Conservation (phyloP, 352 stramenopile species). For the Globisporangium sylvaticum region DNA sequence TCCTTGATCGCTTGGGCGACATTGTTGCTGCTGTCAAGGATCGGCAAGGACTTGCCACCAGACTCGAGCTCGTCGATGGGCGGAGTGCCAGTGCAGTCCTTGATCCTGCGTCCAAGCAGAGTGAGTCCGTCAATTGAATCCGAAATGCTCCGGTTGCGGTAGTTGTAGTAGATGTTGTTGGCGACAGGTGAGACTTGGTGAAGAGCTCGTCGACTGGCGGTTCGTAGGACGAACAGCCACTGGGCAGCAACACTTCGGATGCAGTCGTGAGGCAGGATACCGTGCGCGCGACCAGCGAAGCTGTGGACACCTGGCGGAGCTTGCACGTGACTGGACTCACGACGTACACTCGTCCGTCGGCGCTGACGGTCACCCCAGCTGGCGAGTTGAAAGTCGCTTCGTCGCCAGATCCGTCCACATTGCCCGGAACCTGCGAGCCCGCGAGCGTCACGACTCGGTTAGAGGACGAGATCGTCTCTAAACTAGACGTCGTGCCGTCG, state of each 20-base stretch:
- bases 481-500: slow-evolving; percentile 37
- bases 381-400: slow-evolving; percentile 91
- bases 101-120: slow-evolving; percentile 66
- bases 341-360: slow-evolving; percentile 87
- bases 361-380: slow-evolving; percentile 77
- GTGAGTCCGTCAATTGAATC: slow-evolving; percentile 43
- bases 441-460: slow-evolving; percentile 90
- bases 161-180: slow-evolving; percentile 95
- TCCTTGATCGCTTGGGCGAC: slow-evolving; percentile 54
- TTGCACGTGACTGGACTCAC: slow-evolving; percentile 89
- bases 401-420: slow-evolving; percentile 81
- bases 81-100: slow-evolving; percentile 90
- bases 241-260: slow-evolving; percentile 85
- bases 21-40: slow-evolving; percentile 18
- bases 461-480: slow-evolving; percentile 63
- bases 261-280: slow-evolving; percentile 80
- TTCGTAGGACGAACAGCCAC: slow-evolving; percentile 94
- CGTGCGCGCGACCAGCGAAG: slow-evolving; percentile 54
- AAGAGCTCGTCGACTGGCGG: slow-evolving; percentile 87
- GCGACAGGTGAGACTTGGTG: slow-evolving; percentile 54
- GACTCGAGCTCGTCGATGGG: slow-evolving; percentile 83
- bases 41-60: slow-evolving; percentile 40
- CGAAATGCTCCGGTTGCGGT: slow-evolving; percentile 33
- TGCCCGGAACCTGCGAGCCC: slow-evolving; percentile 58
- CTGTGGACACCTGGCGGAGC: slow-evolving; percentile 78